Percentiles rank a stretch among this genome's conserved stretches.
These are phyloP conservation scores for Cicer bijugum DNA, from an alignment of 306 rosid genomes.

Conservation along the genomic window DNA sequence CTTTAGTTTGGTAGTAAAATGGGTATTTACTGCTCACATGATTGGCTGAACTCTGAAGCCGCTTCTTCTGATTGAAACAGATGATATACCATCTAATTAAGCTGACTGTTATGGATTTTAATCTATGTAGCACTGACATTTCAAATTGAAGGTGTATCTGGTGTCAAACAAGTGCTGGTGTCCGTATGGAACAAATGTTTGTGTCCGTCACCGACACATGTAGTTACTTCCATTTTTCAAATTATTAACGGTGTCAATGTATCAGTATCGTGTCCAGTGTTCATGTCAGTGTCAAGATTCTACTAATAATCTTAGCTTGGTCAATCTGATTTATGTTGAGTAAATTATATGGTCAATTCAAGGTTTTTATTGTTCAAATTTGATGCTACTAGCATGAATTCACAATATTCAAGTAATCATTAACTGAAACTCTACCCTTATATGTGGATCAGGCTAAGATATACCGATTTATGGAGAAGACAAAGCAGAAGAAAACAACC, in stretches of 20 bases:
- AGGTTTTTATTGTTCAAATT: constrained; percentile 21
- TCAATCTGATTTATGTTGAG: constrained; percentile 15
- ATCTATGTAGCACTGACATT: too few relatives aligned
- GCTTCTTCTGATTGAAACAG: constrained; percentile 22
- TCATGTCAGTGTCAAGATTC: not conserved
- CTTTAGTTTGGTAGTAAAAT: constrained; percentile 7
- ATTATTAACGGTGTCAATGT: too few relatives aligned
- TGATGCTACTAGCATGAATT: constrained; percentile 20
- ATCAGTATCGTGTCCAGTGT: too few relatives aligned
- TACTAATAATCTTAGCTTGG: not conserved
- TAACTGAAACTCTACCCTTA: constrained; percentile 37
- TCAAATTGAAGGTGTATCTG: too few relatives aligned
- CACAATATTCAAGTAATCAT: constrained; percentile 15
- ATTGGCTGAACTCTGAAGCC: constrained; percentile 31
- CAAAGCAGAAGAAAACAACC: constrained; percentile 48
- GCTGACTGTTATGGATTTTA: constrained; percentile 1
- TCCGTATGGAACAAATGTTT: too few relatives aligned
- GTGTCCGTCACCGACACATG: too few relatives aligned
- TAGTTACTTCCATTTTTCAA: too few relatives aligned
- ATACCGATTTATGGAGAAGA: constrained; percentile 63
- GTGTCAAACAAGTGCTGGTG: too few relatives aligned
- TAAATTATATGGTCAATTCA: constrained; percentile 16
- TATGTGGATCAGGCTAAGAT: constrained; percentile 72
- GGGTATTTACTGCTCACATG: constrained; percentile 11
- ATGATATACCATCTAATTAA: not conserved